These are phyloP conservation scores for Dalbergia cochinchinensis DNA, from an alignment of 306 rosid genomes.

Conservation along the genomic window DNA sequence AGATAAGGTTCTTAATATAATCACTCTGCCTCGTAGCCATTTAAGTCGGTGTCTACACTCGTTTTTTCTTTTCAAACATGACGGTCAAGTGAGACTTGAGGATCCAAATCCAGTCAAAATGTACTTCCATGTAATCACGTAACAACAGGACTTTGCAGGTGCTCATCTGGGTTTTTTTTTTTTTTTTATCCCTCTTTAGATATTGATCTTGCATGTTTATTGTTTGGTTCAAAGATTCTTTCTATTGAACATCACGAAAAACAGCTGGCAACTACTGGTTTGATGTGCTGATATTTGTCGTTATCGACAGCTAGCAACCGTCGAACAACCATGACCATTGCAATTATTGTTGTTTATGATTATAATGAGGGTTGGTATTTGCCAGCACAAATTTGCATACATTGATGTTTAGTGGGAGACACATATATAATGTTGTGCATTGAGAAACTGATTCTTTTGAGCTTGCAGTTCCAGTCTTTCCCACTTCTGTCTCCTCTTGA, in stretches of 20 bases:
- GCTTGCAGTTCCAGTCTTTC: constrained; percentile 70
- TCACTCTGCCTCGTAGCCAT: neutral
- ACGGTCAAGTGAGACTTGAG: too few species aligned
- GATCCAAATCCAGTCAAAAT: too few species aligned
- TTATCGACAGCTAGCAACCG: constrained; percentile 26
- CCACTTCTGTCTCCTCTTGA: constrained; percentile 68
- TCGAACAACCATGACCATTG: neutral
- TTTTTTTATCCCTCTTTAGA: neutral
- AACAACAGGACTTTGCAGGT: too few species aligned
- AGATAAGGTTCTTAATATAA: too few species aligned
- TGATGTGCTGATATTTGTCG: constrained; percentile 17
- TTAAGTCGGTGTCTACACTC: neutral
- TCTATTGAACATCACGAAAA: neutral
- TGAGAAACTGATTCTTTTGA: constrained; percentile 49
- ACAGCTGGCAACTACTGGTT: neutral
- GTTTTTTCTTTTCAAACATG: neutral
- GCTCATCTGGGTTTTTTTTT: neutral
- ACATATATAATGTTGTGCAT: constrained; percentile 55
- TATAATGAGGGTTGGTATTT: neutral
- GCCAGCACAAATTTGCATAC: constrained; percentile 43
- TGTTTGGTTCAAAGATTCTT: neutral
- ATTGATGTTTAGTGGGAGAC: constrained; percentile 51
- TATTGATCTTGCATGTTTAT: neutral
- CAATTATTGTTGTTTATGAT: constrained; percentile 25
- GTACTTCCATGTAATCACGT: too few species aligned